These are phyloP conservation scores for Pichia sp. DNA, from an alignment of 1,139 yeast genomes.

Conservation along the genomic window DNA sequence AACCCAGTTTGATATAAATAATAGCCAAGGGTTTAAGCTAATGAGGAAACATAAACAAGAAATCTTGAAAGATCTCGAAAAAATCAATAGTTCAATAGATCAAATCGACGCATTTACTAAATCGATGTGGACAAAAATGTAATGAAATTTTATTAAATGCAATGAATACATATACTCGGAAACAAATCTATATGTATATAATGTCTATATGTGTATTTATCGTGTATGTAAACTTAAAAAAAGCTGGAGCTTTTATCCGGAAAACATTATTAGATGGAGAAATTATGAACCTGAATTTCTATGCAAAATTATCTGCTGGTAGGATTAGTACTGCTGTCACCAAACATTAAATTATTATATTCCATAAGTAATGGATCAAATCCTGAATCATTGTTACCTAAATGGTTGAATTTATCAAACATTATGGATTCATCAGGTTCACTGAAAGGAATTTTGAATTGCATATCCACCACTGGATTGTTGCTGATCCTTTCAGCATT, in stretches of 20 bases:
- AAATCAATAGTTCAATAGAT: conserved; percentile 35
- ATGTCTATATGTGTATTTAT: neutral
- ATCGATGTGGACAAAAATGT: conserved; percentile 28
- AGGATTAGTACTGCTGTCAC: neutral
- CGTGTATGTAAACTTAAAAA: neutral
- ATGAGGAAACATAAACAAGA: conserved; percentile 39
- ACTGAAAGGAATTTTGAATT: neutral
- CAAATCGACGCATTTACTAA: conserved; percentile 28
- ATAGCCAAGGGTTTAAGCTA: conserved; percentile 40
- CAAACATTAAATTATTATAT: neutral
- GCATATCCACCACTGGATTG: neutral
- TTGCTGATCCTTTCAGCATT: conserved; percentile 1
- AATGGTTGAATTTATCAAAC: neutral
- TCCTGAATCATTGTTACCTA: neutral
- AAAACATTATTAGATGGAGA: too few relatives aligned
- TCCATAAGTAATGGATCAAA: conserved; percentile 1
- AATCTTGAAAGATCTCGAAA: conserved; percentile 39
- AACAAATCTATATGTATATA: neutral
- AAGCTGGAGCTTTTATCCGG: neutral
- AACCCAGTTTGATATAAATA: conserved; percentile 35
- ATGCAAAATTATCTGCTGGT: neutral
- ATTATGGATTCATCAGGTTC: neutral
- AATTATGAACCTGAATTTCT: neutral
- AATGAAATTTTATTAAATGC: neutral
- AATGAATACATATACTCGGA: neutral